Conservation (phyloP, 2,329 filamentous ascomycete species). For the Fusarium neocosmosporiellum region DNA sequence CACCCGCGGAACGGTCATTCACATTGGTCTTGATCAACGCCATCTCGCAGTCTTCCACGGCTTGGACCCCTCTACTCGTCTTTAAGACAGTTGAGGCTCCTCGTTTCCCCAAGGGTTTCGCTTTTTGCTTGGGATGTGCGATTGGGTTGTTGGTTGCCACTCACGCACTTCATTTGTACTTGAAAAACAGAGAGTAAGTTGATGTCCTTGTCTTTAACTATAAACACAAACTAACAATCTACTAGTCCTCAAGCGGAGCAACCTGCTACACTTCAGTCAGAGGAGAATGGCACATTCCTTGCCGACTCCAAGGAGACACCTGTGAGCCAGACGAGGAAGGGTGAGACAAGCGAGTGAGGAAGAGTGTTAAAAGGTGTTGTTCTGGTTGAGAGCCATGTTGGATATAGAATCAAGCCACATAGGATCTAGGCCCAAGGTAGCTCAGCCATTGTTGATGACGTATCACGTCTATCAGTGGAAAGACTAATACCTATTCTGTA, state of each 20-base stretch:
- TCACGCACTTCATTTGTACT: background rate
- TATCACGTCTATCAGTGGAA: no score
- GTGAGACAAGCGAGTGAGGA: background rate
- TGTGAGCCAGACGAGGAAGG: background rate
- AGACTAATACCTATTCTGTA: no score
- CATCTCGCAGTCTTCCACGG: constrained; percentile 63
- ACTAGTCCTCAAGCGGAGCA: constrained; percentile 6
- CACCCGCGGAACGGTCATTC: constrained; percentile 60
- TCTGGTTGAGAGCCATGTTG: background rate
- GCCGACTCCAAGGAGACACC: background rate
- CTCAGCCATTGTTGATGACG: no score
- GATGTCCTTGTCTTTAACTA: background rate
- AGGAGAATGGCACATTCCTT: background rate
- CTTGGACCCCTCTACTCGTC: constrained; percentile 64
- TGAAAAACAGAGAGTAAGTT: constrained; percentile 6
- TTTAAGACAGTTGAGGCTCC: constrained; percentile 53
- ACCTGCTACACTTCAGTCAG: background rate
- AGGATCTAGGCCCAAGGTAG: background rate
- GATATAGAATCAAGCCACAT: background rate
- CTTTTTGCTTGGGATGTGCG: constrained; percentile 44
- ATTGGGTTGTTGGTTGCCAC: background rate
- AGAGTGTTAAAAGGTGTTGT: background rate
- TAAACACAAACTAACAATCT: background rate
- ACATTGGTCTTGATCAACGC: constrained; percentile 63
- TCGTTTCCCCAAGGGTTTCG: constrained; percentile 54